Base-by-base conservation (phyloP, 768 basidiomycete species). In the Boletus reticuloceps region DNA sequence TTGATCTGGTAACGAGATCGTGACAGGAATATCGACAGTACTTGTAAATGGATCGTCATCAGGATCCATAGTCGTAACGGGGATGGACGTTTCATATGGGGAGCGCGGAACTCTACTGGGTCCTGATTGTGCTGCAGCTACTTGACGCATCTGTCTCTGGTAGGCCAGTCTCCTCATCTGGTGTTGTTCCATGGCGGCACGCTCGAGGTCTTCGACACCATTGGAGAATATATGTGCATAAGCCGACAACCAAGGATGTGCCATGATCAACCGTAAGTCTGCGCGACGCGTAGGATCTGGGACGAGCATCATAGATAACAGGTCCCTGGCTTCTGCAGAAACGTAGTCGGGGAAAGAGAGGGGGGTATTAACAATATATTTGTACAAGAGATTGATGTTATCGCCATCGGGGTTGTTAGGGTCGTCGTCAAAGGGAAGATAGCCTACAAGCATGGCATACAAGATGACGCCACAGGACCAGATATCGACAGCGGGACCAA, bases 401-500 rank as follows among this genome's bases (percentile, higher is more conserved):
- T 99, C 96, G 55, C 97, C 97, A 51, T 98, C 97, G 5, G 97
- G 97, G 70, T 98, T 99, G 29, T 87, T 89, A 1, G 97, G 97
- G 72, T 99, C 97, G 72, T 98, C 97, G 73, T 98, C 97, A 72
- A 98, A 99, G 22, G 97, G 97, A n/a, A 96, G 87, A 68, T 96
- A 96, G 12, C 94, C 94, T 2, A 94, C 93, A 17, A 97, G 83
- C 94, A 97, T 97, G 54, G 94, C 94, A 67, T 97, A 97, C 6
- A 97, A 79, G 64, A 97, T 97, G 55, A 97, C 94, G 38, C 94
- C 94, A 59, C 94, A 97, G 32, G 85, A 88, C 94, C 94, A 99
- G 67, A 99, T 96, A 65, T 98, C 97, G 59, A 98, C 97, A 2
- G 97, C 95, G 34, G 91, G 92, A 14, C 97, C 97, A 34, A 98